A percentile compares a stretch with the other conserved stretches of the same genome.
phyloP scores from a whole-genome alignment of 805 yeast species.

The Lipomyces lipofer region DNA sequence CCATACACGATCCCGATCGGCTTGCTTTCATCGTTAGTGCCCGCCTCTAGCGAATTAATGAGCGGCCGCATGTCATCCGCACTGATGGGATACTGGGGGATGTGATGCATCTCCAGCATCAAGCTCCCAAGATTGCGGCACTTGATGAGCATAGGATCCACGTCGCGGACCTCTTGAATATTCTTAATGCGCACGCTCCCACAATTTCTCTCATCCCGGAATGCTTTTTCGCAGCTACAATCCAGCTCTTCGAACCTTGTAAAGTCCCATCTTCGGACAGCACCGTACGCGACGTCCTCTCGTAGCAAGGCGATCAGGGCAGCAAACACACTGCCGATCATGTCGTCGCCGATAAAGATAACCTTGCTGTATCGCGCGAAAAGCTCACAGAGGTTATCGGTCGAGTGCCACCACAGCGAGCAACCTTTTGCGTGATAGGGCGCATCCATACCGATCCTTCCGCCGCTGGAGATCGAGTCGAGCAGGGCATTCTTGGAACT shows the following conservation, averaged over 20 bases:
- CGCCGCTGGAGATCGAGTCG: conserved; percentile 20
- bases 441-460: conserved; percentile 26
- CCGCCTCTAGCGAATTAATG: not conserved
- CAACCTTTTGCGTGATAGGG: conserved; percentile 21
- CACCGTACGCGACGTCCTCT: conserved; percentile 17
- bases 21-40: conserved; percentile 1
- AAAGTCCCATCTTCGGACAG: conserved; percentile 13
- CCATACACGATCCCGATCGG: conserved; percentile 22
- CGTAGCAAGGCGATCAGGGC: conserved; percentile 18
- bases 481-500: conserved; percentile 5
- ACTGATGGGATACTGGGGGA: conserved; percentile 3
- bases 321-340: conserved; percentile 12
- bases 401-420: conserved; percentile 19
- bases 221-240: conserved; percentile 20
- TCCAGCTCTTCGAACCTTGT: not conserved
- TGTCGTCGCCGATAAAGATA: conserved; percentile 24
- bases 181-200: not conserved
- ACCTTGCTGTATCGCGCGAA: conserved; percentile 13
- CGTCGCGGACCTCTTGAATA: conserved; percentile 1
- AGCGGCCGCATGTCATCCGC: conserved; percentile 1
- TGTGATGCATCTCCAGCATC: not conserved
- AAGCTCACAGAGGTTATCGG: conserved; percentile 15
- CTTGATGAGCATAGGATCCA: conserved; percentile 1
- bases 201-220: not conserved
- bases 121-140: not conserved